phyloP scores from a whole-genome alignment of 2,329 filamentous ascomycete species.

The Penicillium sp. region DNA sequence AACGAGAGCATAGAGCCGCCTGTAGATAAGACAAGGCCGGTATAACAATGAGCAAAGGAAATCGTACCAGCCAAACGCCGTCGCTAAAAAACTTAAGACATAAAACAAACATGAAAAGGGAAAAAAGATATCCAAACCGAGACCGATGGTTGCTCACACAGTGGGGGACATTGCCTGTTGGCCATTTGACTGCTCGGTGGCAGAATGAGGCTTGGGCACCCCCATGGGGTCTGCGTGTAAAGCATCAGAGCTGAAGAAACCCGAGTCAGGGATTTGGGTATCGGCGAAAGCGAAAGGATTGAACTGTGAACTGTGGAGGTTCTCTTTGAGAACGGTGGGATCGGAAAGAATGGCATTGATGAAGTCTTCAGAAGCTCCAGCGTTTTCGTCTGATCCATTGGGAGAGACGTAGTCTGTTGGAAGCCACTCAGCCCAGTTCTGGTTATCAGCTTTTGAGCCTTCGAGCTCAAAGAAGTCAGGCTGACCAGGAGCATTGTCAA shows the following conservation, averaged over 20 bases:
- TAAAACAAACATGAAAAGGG: conserved; percentile 8
- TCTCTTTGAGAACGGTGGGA: conserved; percentile 30
- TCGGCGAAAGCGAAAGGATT: conserved; percentile 33
- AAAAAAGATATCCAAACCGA: background rate
- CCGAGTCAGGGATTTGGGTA: conserved; percentile 33
- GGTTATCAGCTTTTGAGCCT: conserved; percentile 22
- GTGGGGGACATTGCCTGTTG: conserved; percentile 14
- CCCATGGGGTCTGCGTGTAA: conserved; percentile 25
- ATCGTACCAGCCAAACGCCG: conserved; percentile 20
- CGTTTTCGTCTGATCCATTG: conserved; percentile 24
- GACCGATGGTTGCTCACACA: background rate
- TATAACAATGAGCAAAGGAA: background rate
- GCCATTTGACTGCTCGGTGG: conserved; percentile 8
- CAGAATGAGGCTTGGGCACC: conserved; percentile 23
- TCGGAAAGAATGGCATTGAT: conserved; percentile 39
- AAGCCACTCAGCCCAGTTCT: conserved; percentile 41
- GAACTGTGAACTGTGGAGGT: conserved; percentile 25
- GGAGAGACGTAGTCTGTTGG: conserved; percentile 37
- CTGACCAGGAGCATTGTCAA: conserved; percentile 32
- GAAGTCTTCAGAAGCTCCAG: conserved; percentile 29
- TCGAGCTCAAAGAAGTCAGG: conserved; percentile 32
- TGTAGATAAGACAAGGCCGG: background rate
- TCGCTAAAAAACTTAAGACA: conserved; percentile 17
- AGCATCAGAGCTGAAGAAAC: conserved; percentile 38
- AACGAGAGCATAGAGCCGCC: background rate